Percentiles rank a stretch among this genome's conserved stretches.
These are phyloP conservation scores for Phytophthora nicotianae DNA, from an alignment of 352 stramenopile genomes.

Conservation along the genomic window DNA sequence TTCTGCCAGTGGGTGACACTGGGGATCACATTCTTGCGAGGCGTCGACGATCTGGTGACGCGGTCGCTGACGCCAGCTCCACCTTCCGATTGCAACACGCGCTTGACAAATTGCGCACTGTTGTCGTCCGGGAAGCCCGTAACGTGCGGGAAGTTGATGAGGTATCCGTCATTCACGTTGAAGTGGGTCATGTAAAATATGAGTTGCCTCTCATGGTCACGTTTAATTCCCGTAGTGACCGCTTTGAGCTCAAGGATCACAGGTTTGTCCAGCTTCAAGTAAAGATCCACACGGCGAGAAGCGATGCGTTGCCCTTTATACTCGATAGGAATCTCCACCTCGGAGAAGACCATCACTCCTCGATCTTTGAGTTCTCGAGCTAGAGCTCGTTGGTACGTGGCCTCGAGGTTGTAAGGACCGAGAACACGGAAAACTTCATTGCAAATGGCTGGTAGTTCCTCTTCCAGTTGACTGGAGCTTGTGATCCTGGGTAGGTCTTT, in stretches of 20 bases:
- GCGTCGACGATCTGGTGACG: constrained; percentile 16
- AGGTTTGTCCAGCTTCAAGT: constrained; percentile 32
- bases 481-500: constrained; percentile 9
- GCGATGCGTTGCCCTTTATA: constrained; percentile 41
- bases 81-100: constrained; percentile 25
- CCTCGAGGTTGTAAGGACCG: constrained; percentile 41
- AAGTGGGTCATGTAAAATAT: constrained; percentile 52
- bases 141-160: constrained; percentile 51
- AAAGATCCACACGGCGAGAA: constrained; percentile 39
- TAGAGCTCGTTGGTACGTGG: constrained; percentile 46
- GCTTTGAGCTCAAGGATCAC: constrained; percentile 51
- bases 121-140: constrained; percentile 39
- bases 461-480: constrained; percentile 14
- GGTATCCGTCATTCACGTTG: constrained; percentile 33
- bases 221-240: constrained; percentile 21
- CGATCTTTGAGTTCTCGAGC: constrained; percentile 28
- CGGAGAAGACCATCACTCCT: constrained; percentile 32
- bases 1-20: constrained; percentile 27
- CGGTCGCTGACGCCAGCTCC: constrained; percentile 25
- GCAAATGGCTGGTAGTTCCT: constrained; percentile 30
- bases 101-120: constrained; percentile 12
- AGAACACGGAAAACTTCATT: constrained; percentile 42
- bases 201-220: constrained; percentile 39
- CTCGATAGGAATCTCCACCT: constrained; percentile 37
- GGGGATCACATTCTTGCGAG: constrained; percentile 14